These are phyloP conservation scores for Lasiodiplodia sp. DNA, from an alignment of 2,329 filamentous ascomycete species.

Conservation along the genomic window DNA sequence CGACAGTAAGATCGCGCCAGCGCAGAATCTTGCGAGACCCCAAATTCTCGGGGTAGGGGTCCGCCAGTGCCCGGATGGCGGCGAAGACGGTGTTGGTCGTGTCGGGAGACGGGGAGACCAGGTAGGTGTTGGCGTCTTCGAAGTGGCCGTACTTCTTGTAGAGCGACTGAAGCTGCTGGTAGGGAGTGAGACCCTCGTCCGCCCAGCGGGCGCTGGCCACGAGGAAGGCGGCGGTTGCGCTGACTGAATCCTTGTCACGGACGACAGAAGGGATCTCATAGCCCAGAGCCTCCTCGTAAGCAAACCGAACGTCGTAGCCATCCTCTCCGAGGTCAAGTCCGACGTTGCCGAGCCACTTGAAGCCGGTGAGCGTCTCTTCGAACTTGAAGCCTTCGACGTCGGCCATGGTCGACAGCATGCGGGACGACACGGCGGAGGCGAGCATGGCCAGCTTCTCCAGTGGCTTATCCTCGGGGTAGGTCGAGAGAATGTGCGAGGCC, in stretches of 20 bases:
- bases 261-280: constrained; percentile 71
- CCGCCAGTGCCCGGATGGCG: constrained; percentile 56
- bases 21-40: constrained; percentile 61
- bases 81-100: constrained; percentile 63
- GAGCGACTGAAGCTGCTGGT: constrained; percentile 63
- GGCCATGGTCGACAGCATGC: constrained; percentile 68
- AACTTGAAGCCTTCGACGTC: constrained; percentile 63
- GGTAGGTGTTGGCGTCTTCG: constrained; percentile 69
- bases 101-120: constrained; percentile 63
- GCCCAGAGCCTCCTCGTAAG: constrained; percentile 71
- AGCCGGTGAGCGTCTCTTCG: constrained; percentile 69
- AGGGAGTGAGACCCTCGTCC: constrained; percentile 62
- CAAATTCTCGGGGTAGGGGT: constrained; percentile 53
- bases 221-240: constrained; percentile 66
- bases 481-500: constrained; percentile 64
- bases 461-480: constrained; percentile 46
- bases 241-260: constrained; percentile 71
- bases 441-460: constrained; percentile 61
- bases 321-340: constrained; percentile 58
- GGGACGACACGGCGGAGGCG: constrained; percentile 68
- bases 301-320: constrained; percentile 62
- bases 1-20: constrained; percentile 69
- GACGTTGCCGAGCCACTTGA: constrained; percentile 72
- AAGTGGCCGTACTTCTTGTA: constrained; percentile 67
- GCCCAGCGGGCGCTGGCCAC: constrained; percentile 61